Conservation (phyloP, 352 stramenopile species). For the Phytophthora uliginosa region DNA sequence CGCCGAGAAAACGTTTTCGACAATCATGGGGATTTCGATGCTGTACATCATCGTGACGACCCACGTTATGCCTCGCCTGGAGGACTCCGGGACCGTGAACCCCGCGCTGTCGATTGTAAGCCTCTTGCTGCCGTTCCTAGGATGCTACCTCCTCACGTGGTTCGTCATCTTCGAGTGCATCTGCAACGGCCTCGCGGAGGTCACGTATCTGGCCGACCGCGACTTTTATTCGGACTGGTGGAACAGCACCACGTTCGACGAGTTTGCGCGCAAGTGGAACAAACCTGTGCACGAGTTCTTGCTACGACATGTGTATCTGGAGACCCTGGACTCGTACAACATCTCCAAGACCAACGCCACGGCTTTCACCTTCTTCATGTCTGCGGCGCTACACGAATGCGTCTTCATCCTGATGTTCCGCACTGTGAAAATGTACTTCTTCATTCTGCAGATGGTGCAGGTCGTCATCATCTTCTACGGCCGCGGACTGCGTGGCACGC, state of each 20-base stretch:
- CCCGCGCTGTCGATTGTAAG: slow-evolving; percentile 74
- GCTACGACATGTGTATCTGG: slow-evolving; percentile 87
- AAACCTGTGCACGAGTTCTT: slow-evolving; percentile 98
- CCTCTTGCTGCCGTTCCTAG: slow-evolving; percentile 94
- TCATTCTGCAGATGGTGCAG: slow-evolving; percentile 96
- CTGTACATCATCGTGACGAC: slow-evolving; percentile 94
- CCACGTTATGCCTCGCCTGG: slow-evolving; percentile 87
- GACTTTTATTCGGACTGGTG: slow-evolving; percentile 99
- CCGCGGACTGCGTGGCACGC: slow-evolving; percentile 74
- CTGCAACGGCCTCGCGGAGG: slow-evolving; percentile 96
- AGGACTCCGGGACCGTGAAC: slow-evolving; percentile 71
- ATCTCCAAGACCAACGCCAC: slow-evolving; percentile 80
- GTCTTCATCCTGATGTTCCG: slow-evolving; percentile 97
- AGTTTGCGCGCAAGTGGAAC: slow-evolving; percentile 97
- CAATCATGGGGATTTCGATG: slow-evolving; percentile 82
- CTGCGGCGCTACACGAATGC: slow-evolving; percentile 96
- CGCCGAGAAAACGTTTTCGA: slow-evolving; percentile 78
- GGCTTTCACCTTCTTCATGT: slow-evolving; percentile 95
- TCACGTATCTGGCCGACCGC: slow-evolving; percentile 92
- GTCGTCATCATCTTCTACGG: slow-evolving; percentile 93
- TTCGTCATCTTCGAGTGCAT: slow-evolving; percentile 98
- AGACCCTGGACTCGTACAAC: slow-evolving; percentile 82
- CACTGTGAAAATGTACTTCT: slow-evolving; percentile 94
- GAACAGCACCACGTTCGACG: slow-evolving; percentile 95
- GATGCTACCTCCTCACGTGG: slow-evolving; percentile 97